A percentile compares a stretch with the other conserved stretches of the same genome.
Conservation (phyloP, 192 early-diverging fungal species). For the Umbelopsis vinacea region DNA sequence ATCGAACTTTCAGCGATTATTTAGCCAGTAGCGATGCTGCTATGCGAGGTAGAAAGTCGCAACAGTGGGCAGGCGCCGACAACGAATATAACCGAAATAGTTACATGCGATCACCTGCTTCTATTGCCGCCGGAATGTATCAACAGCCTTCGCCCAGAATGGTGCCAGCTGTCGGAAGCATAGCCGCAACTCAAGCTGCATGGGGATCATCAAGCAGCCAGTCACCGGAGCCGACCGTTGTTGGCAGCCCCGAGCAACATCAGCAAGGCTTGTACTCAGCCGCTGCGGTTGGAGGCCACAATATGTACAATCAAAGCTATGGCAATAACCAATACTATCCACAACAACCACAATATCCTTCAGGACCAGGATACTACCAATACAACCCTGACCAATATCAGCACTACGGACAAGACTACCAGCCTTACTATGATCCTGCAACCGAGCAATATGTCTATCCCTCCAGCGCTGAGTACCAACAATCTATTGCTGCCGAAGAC, state of each 20-base stretch:
- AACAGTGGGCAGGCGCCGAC: neutral
- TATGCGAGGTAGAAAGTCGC: neutral
- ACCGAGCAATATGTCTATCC: conserved; percentile 13
- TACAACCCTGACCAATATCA: neutral
- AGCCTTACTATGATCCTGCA: conserved; percentile 7
- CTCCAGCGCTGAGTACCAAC: neutral
- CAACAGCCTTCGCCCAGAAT: conserved; percentile 13
- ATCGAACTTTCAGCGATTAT: conserved; percentile 13
- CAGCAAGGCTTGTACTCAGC: no score
- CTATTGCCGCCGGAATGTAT: conserved; percentile 9
- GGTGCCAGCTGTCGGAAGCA: neutral
- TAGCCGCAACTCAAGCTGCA: neutral
- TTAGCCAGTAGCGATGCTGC: neutral
- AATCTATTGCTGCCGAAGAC: neutral
- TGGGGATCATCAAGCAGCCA: conserved; percentile 1
- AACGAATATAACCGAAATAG: neutral
- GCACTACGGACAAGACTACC: neutral
- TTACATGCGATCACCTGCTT: conserved; percentile 2
- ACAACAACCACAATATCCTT: conserved; percentile 1
- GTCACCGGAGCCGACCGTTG: neutral
- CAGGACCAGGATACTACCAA: conserved; percentile 4
- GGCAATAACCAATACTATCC: neutral
- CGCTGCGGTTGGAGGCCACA: neutral
- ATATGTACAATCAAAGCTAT: neutral
- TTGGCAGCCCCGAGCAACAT: neutral